Evolutionary conservation across 495 filamentous ascomycete species (phyloP).

Genomic region (Evernia prunastri): DNA sequence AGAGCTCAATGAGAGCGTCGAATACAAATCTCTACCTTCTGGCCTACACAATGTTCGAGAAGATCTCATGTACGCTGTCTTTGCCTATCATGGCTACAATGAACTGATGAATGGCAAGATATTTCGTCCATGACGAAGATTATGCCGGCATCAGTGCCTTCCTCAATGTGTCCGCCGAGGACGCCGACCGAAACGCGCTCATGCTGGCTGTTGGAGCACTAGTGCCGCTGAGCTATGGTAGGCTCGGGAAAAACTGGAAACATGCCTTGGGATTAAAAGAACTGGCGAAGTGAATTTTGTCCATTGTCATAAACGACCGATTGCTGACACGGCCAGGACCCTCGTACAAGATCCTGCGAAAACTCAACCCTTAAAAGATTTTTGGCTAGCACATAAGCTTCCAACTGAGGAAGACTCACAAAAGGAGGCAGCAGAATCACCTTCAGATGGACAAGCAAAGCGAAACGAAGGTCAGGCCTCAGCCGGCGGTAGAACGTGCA

Average conservation of each 20-base stretch:
- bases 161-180: slow-evolving; percentile 71
- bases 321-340: slow-evolving; percentile 32
- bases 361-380: slow-evolving; percentile 61
- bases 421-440: slow-evolving; percentile 21
- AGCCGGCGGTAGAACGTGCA: slow-evolving; percentile 43
- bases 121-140: slow-evolving; percentile 73
- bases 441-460: slow-evolving; percentile 12
- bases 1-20: slow-evolving; percentile 79
- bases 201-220: slow-evolving; percentile 89
- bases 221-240: slow-evolving; percentile 78
- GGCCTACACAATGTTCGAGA: slow-evolving; percentile 83
- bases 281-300: slow-evolving; percentile 55
- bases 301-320: neutral
- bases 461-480: slow-evolving; percentile 14
- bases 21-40: slow-evolving; percentile 91
- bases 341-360: slow-evolving; percentile 50
- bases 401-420: slow-evolving; percentile 38
- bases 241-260: slow-evolving; percentile 82
- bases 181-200: slow-evolving; percentile 73
- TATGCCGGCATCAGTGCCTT: slow-evolving; percentile 93
- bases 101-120: slow-evolving; percentile 39
- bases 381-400: slow-evolving; percentile 66
- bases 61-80: slow-evolving; percentile 65
- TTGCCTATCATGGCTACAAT: slow-evolving; percentile 1
- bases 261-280: slow-evolving; percentile 71